Evolutionary conservation across 2,329 filamentous ascomycete species (phyloP).

Genomic region (Mariannaea sp.): DNA sequence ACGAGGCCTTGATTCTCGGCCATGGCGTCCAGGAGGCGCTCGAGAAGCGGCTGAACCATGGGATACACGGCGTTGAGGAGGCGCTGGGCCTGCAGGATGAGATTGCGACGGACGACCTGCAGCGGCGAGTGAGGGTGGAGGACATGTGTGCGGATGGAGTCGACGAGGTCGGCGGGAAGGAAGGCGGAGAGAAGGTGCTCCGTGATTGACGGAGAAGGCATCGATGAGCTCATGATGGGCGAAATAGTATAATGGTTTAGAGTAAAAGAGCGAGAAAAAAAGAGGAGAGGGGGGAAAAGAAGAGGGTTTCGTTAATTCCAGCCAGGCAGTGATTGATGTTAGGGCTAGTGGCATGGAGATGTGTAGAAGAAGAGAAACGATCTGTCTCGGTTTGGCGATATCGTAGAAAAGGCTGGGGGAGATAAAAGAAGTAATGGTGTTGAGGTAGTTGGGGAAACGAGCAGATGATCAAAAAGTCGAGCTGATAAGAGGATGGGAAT

Average conservation of each 20-base stretch:
- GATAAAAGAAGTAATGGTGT: not conserved
- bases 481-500: not conserved
- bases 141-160: constrained; percentile 53
- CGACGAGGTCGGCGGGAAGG: constrained; percentile 51
- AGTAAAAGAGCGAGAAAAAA: not conserved
- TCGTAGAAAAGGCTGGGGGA: not conserved
- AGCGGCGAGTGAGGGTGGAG: constrained; percentile 53
- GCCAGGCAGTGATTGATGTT: not conserved
- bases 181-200: constrained; percentile 46
- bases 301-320: not conserved
- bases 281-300: not conserved
- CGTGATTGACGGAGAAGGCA: constrained; percentile 36
- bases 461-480: not conserved
- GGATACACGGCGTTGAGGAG: constrained; percentile 45
- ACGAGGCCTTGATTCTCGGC: constrained; percentile 43
- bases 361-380: not conserved
- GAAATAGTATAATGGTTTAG: not conserved
- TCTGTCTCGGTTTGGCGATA: too few relatives aligned
- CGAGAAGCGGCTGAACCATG: constrained; percentile 49
- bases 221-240: constrained; percentile 39
- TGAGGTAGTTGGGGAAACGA: not conserved
- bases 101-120: constrained; percentile 46
- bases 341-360: not conserved
- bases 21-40: constrained; percentile 44
- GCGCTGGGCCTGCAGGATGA: constrained; percentile 38